A percentile compares a stretch with the other conserved stretches of the same genome.
Evolutionary conservation across 352 stramenopile species (phyloP).

Genomic region (Phytophthora ramorum): DNA sequence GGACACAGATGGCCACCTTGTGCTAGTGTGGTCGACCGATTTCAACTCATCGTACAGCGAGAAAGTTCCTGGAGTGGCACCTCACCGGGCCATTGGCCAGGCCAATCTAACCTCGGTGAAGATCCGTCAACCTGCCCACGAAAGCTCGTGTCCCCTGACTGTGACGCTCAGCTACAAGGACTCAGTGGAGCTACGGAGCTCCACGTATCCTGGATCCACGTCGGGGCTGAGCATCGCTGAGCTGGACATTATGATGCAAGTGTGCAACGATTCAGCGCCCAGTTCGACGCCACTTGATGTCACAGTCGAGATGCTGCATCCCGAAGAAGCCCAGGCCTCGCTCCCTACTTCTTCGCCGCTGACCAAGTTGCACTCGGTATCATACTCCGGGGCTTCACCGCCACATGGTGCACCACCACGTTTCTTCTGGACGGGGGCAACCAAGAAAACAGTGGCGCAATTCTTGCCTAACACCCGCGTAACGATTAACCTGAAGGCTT

Average conservation of each 20-base stretch:
- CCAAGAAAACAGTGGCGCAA: constrained; percentile 68
- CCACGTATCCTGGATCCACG: constrained; percentile 13
- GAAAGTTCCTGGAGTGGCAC: constrained; percentile 17
- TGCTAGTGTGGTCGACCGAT: constrained; percentile 72
- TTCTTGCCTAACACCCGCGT: constrained; percentile 55
- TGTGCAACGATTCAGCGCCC: constrained; percentile 70
- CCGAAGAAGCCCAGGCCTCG: constrained; percentile 62
- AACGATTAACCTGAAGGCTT: constrained; percentile 71
- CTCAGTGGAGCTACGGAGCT: constrained; percentile 37
- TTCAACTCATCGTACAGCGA: constrained; percentile 26
- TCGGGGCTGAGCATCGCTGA: constrained; percentile 56
- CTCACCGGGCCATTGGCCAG: constrained; percentile 56
- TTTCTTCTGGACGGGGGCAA: constrained; percentile 85
- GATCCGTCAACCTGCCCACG: constrained; percentile 55
- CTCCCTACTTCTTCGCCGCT: constrained; percentile 22
- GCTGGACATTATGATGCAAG: constrained; percentile 75
- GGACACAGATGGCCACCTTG: constrained; percentile 70
- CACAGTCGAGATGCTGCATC: constrained; percentile 80
- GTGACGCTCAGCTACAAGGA: constrained; percentile 72
- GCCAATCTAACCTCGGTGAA: constrained; percentile 68
- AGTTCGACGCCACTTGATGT: constrained; percentile 72
- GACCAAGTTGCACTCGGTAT: constrained; percentile 41
- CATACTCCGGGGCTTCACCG: constrained; percentile 16
- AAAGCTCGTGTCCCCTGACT: constrained; percentile 67
- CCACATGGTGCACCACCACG: constrained; percentile 48